phyloP scores from a whole-genome alignment of 2,329 filamentous ascomycete species.

The Aspergillus candidus region DNA sequence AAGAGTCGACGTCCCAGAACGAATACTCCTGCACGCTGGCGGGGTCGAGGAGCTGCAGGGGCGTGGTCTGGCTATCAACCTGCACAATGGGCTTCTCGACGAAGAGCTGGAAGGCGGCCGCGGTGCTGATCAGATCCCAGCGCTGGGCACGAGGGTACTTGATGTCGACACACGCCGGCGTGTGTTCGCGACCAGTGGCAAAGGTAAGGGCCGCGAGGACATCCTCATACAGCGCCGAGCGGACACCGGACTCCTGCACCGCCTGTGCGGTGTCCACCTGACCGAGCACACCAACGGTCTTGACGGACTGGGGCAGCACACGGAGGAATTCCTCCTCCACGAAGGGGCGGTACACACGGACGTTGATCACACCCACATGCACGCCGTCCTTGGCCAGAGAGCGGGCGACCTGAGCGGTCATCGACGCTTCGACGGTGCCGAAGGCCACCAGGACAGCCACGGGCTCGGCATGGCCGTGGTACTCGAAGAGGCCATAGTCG shows the following conservation, averaged over 20 bases:
- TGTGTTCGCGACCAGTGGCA: constrained; percentile 57
- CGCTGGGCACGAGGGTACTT: constrained; percentile 76
- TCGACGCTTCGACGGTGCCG: constrained; percentile 81
- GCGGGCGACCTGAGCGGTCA: constrained; percentile 73
- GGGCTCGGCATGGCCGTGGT: constrained; percentile 73
- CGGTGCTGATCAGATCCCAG: constrained; percentile 51
- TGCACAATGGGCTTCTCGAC: constrained; percentile 37
- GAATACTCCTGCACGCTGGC: constrained; percentile 70
- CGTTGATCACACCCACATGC: constrained; percentile 81
- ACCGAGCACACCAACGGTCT: constrained; percentile 76
- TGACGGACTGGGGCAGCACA: constrained; percentile 67
- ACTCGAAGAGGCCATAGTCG: constrained; percentile 89
- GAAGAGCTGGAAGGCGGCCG: constrained; percentile 42
- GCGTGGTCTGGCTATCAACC: constrained; percentile 32
- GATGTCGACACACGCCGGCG: constrained; percentile 67
- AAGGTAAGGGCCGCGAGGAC: constrained; percentile 81
- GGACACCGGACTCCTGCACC: constrained; percentile 67
- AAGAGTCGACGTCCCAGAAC: constrained; percentile 87
- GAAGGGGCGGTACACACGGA: constrained; percentile 91
- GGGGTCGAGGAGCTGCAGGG: constrained; percentile 50
- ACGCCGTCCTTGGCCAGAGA: constrained; percentile 66
- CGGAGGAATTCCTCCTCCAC: constrained; percentile 89
- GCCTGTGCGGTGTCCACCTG: constrained; percentile 72
- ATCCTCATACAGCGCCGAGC: constrained; percentile 87
- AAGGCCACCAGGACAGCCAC: constrained; percentile 86